Evolutionary conservation across 2,329 filamentous ascomycete genomes (phyloP), one percentile per base, ranked within the genome.

Genomic region (Celoporthe dispersa): DNA sequence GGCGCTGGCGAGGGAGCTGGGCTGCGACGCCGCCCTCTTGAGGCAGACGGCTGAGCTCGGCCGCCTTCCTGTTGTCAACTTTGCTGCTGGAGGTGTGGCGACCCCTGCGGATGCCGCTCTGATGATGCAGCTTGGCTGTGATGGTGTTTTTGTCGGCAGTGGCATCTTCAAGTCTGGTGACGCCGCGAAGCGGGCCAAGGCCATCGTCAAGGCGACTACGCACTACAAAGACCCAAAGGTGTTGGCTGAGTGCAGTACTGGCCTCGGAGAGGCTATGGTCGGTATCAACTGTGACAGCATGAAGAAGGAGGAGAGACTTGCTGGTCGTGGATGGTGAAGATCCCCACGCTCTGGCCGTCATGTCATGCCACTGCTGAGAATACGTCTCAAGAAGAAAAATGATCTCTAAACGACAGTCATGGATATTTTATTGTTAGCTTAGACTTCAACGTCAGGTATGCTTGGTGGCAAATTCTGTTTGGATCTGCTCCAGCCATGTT

Each of bases 81-180:
- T 99, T 76, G 96, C 96, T 0, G 96, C 96, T 3, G 96, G 96
- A n/a, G 96, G 96, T 70, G 92, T 99, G n/a, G 96, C 96, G n/a
- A 99, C 96, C 0, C 96, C 96, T 0, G 96, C 96, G 0, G 96
- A 99, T 81, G 96, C 96, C 0, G 96, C 96, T 2, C 85, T 99
- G 71, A 84, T 99, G 95, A 99, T 99, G 96, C 95, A 98, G 86
- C 85, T 99, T 73, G 96, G 96, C 71, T 98, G 96, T 79, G 96
- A 99, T 78, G 96, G 96, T 70, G 96, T 99, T 48, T 99, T 99
- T 79, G 96, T 99, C 48, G 96, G 96, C 37, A 94, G 90, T 70
- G 96, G 96, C 37, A 98, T 98, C 81, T 99, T 99, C 89, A 98
- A 98, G 89, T 93, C 90, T 6, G 95, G 95, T 25, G 91, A 98